phyloP scores from a whole-genome alignment of 2,329 filamentous ascomycete species.

The Paradendryphiella salina region DNA sequence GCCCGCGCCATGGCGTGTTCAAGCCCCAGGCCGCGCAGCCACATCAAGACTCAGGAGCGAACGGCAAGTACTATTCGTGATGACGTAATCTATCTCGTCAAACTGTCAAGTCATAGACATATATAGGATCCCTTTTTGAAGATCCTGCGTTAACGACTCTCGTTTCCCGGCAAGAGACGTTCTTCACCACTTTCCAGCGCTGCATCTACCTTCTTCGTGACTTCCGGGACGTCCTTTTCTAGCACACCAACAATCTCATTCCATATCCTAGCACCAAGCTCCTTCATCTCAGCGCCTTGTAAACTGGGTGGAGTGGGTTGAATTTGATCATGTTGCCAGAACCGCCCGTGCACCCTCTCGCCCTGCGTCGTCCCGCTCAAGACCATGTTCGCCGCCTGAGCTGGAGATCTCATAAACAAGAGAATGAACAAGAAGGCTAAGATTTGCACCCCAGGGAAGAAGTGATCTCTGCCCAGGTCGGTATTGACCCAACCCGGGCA shows the following conservation, averaged over 20 bases:
- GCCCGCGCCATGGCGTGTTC: too few relatives aligned
- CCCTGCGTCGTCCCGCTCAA: constrained; percentile 43
- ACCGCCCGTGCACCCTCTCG: constrained; percentile 40
- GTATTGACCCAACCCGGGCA: constrained; percentile 42
- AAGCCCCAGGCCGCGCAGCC: constrained; percentile 6
- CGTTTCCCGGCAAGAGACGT: too few relatives aligned
- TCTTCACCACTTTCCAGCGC: constrained; percentile 4
- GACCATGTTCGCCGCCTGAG: constrained; percentile 38
- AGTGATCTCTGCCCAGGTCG: constrained; percentile 38
- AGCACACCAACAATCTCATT: constrained; percentile 41
- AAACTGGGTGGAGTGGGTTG: constrained; percentile 37
- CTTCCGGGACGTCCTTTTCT: constrained; percentile 33
- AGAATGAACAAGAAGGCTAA: constrained; percentile 28
- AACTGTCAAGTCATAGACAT: too few relatives aligned
- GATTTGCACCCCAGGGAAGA: constrained; percentile 32
- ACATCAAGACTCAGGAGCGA: background rate
- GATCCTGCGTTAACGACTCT: too few relatives aligned
- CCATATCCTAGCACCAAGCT: constrained; percentile 37
- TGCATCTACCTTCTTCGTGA: constrained; percentile 14
- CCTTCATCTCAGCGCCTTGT: constrained; percentile 38
- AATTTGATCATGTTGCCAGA: constrained; percentile 44
- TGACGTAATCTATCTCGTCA: background rate
- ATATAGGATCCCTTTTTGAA: too few relatives aligned
- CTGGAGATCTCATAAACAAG: constrained; percentile 30
- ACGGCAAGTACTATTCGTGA: background rate